Conservation (phyloP, 805 yeast genomes). For the Wickerhamiella galacta region DNA sequence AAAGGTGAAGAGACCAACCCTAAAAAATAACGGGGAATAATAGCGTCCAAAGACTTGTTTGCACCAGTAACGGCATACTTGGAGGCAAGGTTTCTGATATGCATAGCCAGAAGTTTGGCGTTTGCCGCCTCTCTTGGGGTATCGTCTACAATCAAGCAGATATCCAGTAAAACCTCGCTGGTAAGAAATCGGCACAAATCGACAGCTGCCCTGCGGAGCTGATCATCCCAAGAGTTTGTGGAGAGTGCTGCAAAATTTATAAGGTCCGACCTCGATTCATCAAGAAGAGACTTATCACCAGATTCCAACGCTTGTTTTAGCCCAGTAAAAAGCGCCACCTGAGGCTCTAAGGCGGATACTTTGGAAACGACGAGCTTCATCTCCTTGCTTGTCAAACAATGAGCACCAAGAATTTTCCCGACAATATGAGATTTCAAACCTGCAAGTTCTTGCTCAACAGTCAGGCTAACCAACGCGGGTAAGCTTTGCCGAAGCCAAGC, state of each 20-base stretch:
- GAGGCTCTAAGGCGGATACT: background rate
- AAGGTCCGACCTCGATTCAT: too few relatives aligned
- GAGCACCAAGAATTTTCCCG: constrained; percentile 3
- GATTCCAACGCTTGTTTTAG: background rate
- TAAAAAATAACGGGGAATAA: constrained; percentile 34
- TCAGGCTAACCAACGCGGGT: background rate
- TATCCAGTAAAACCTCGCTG: constrained; percentile 22
- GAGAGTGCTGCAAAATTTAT: background rate
- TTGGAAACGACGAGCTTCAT: background rate
- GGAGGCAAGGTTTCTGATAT: constrained; percentile 43
- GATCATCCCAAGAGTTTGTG: constrained; percentile 10
- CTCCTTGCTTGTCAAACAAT: background rate
- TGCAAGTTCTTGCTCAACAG: background rate
- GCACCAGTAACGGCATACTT: constrained; percentile 24
- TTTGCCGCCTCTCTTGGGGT: constrained; percentile 52
- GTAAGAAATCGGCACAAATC: constrained; percentile 3
- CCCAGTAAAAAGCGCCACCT: background rate
- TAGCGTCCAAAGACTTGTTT: constrained; percentile 13
- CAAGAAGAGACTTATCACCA: too few relatives aligned
- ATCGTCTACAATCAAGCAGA: constrained; percentile 46
- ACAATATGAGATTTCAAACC: constrained; percentile 3
- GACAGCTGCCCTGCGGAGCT: constrained; percentile 9
- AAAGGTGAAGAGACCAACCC: constrained; percentile 64
- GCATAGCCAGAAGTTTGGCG: constrained; percentile 57
- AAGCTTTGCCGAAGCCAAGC: background rate